phyloP scores from a whole-genome alignment of 257 asterid species.

The Forsythia viridissima region DNA sequence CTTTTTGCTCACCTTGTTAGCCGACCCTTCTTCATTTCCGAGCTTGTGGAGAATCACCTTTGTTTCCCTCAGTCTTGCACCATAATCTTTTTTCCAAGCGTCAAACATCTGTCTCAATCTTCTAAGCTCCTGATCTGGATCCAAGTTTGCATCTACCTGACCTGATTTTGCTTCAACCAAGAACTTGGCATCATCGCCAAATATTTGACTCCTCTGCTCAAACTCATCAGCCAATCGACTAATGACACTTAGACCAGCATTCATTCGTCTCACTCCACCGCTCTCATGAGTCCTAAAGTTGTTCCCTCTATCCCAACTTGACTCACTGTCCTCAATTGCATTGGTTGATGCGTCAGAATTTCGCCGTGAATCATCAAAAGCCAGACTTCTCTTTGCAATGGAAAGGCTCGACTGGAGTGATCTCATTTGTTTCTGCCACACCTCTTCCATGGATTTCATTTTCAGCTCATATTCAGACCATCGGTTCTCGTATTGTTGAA shows the following conservation, averaged over 20 bases:
- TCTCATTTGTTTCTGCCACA: slow-evolving; percentile 98
- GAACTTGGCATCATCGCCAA: slow-evolving; percentile 94
- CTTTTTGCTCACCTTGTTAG: slow-evolving; percentile 66
- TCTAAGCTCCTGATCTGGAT: slow-evolving; percentile 83
- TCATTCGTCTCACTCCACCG: slow-evolving; percentile 55
- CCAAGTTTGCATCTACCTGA: slow-evolving; percentile 78
- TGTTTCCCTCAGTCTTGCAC: slow-evolving; percentile 82
- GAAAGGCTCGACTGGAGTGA: slow-evolving; percentile 97
- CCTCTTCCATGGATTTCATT: slow-evolving; percentile 98
- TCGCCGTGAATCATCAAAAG: slow-evolving; percentile 70
- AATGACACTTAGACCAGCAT: slow-evolving; percentile 71
- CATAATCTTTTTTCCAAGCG: slow-evolving; percentile 93
- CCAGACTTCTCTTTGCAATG: slow-evolving; percentile 80
- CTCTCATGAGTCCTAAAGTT: slow-evolving; percentile 49
- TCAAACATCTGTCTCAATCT: slow-evolving; percentile 91
- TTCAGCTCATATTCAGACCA: slow-evolving; percentile 96
- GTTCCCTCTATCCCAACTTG: slow-evolving; percentile 65
- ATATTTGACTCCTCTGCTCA: slow-evolving; percentile 91
- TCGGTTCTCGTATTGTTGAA: slow-evolving; percentile 86
- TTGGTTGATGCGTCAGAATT: slow-evolving; percentile 74
- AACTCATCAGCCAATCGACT: slow-evolving; percentile 90
- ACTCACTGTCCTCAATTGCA: slow-evolving; percentile 56
- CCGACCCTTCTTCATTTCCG: slow-evolving; percentile 64
- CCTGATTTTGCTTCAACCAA: slow-evolving; percentile 95
- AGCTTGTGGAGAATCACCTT: slow-evolving; percentile 83